These are phyloP conservation scores for Ailanthus altissimus DNA, from an alignment of 345 rosid species.

Conservation along the genomic window DNA sequence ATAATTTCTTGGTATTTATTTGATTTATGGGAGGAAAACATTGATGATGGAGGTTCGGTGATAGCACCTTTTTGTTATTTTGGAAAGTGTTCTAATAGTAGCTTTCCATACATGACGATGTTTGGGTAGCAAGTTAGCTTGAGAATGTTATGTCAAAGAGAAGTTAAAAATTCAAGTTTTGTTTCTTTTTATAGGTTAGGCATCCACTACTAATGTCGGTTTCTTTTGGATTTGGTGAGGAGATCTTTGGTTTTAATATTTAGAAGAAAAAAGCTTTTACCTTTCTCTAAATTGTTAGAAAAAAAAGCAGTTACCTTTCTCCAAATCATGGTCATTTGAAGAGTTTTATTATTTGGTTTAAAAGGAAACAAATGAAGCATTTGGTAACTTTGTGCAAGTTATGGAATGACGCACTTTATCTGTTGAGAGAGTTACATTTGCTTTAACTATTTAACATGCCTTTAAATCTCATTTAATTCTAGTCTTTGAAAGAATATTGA, in stretches of 20 bases:
- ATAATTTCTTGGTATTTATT: slow-evolving; percentile 33
- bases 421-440: too few species aligned
- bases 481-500: too few species aligned
- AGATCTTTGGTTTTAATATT: not conserved
- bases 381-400: too few species aligned
- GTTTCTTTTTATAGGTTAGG: not conserved
- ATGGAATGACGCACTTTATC: too few species aligned
- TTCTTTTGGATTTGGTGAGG: not conserved
- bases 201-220: not conserved
- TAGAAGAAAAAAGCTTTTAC: not conserved
- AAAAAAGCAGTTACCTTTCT: too few species aligned
- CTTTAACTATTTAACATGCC: too few species aligned
- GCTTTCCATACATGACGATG: slow-evolving; percentile 32
- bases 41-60: slow-evolving; percentile 37
- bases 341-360: too few species aligned
- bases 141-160: not conserved
- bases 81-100: slow-evolving; percentile 41
- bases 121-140: not conserved
- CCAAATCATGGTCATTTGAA: too few species aligned
- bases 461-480: too few species aligned
- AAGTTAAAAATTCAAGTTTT: not conserved
- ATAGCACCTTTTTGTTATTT: slow-evolving; percentile 34
- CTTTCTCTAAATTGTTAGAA: not conserved
- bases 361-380: too few species aligned
- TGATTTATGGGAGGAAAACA: slow-evolving; percentile 52